Conservation (phyloP, 352 stramenopile genomes). For the Phytophthora foliorum region DNA sequence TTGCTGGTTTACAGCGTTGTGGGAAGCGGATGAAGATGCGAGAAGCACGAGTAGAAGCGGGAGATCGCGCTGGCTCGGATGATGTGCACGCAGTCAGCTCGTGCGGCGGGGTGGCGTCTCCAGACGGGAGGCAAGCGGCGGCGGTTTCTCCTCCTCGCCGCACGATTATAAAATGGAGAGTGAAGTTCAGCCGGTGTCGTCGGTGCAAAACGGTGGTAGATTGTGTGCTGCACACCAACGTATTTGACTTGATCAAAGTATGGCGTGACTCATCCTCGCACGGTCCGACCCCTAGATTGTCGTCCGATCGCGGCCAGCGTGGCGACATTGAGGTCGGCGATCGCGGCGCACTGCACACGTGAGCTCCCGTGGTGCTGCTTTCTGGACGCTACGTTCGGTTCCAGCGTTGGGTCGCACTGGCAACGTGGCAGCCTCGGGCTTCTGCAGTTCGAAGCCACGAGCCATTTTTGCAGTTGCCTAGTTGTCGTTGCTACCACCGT, state of each 20-base stretch:
- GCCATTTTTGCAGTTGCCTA: conserved; percentile 9
- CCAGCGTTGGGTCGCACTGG: not conserved
- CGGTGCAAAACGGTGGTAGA: not conserved
- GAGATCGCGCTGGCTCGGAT: conserved; percentile 7
- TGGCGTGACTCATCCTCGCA: conserved; percentile 12
- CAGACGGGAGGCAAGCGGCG: conserved; percentile 9
- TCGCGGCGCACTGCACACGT: not conserved
- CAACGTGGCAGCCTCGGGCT: not conserved
- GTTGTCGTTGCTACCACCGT: not conserved
- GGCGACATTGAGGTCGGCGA: not conserved
- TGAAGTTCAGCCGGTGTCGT: conserved; percentile 32
- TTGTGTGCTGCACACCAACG: not conserved
- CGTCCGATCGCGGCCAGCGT: conserved; percentile 41
- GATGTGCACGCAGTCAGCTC: not conserved
- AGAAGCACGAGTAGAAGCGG: not conserved
- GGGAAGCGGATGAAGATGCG: conserved; percentile 1
- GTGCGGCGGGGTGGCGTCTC: conserved; percentile 8
- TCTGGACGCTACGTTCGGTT: conserved; percentile 4
- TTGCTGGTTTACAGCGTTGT: conserved; percentile 6
- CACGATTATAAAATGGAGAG: conserved; percentile 22
- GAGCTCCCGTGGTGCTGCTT: conserved; percentile 18
- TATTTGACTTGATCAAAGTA: conserved; percentile 35
- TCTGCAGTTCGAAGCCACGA: conserved; percentile 2
- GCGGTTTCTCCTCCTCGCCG: conserved; percentile 26
- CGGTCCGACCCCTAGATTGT: conserved; percentile 38